These are phyloP conservation scores for Aspergillus sp. DNA, from an alignment of 2,329 filamentous ascomycete species.

Conservation along the genomic window DNA sequence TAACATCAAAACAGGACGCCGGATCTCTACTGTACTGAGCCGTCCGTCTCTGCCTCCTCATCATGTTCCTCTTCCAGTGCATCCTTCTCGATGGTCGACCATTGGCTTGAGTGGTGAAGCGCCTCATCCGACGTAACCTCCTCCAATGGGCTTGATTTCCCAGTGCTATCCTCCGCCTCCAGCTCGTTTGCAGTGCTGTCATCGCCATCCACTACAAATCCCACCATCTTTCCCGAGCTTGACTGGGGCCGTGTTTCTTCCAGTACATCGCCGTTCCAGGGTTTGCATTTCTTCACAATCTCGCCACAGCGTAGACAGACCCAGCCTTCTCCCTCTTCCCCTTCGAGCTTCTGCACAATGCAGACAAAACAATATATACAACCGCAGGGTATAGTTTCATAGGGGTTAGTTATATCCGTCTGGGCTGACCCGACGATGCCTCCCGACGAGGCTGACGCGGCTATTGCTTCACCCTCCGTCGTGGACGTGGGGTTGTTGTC, in stretches of 20 bases:
- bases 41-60: neutral
- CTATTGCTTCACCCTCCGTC: constrained; percentile 74
- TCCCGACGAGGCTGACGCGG: constrained; percentile 64
- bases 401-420: constrained; percentile 94
- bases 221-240: constrained; percentile 44
- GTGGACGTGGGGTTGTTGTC: constrained; percentile 77
- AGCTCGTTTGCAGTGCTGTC: constrained; percentile 16
- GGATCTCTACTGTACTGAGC: neutral
- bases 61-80: constrained; percentile 22
- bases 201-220: constrained; percentile 40
- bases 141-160: constrained; percentile 26
- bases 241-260: constrained; percentile 40
- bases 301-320: constrained; percentile 86
- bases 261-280: constrained; percentile 89
- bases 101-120: constrained; percentile 40
- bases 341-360: constrained; percentile 83
- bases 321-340: constrained; percentile 94
- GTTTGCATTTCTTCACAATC: constrained; percentile 78
- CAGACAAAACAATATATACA: constrained; percentile 97
- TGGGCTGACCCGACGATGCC: constrained; percentile 85
- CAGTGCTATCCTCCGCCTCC: constrained; percentile 1
- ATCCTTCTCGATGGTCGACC: constrained; percentile 40
- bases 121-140: constrained; percentile 36
- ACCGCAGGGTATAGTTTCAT: constrained; percentile 84
- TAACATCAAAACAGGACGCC: neutral